A percentile compares a stretch with the other conserved stretches of the same genome.
These are phyloP conservation scores for Diaporthe citriasiana DNA, from an alignment of 2,329 filamentous ascomycete genomes.

Conservation along the genomic window DNA sequence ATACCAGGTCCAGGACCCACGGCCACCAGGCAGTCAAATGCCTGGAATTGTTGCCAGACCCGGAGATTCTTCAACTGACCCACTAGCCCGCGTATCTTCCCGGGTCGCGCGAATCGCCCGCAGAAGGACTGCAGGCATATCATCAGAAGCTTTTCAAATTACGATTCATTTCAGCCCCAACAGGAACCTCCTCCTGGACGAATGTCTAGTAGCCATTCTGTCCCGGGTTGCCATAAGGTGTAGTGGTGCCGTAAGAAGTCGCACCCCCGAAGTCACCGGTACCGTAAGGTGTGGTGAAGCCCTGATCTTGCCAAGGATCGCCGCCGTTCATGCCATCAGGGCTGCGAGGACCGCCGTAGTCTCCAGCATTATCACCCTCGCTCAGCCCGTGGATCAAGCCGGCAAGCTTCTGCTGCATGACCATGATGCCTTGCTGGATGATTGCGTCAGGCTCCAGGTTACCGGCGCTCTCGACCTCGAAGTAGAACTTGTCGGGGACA, in stretches of 20 bases:
- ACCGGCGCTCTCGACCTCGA: slow-evolving; percentile 91
- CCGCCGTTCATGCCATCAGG: slow-evolving; percentile 74
- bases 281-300: slow-evolving; percentile 79
- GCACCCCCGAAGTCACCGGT: slow-evolving; percentile 63
- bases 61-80: background rate
- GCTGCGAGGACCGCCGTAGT: slow-evolving; percentile 75
- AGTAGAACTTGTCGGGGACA: slow-evolving; percentile 87
- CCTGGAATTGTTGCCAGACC: background rate
- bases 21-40: background rate
- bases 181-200: background rate
- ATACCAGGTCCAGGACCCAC: background rate
- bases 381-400: slow-evolving; percentile 70
- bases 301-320: slow-evolving; percentile 72
- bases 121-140: background rate
- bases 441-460: slow-evolving; percentile 91
- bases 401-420: slow-evolving; percentile 91
- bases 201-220: slow-evolving; percentile 55
- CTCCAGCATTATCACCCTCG: slow-evolving; percentile 64
- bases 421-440: slow-evolving; percentile 88
- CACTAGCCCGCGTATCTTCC: background rate
- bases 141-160: background rate
- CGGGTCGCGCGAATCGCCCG: background rate
- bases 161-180: background rate
- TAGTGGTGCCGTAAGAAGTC: slow-evolving; percentile 59
- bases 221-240: slow-evolving; percentile 66